Conservation (phyloP, 495 filamentous ascomycete genomes). For the Penicillium crystallinum region DNA sequence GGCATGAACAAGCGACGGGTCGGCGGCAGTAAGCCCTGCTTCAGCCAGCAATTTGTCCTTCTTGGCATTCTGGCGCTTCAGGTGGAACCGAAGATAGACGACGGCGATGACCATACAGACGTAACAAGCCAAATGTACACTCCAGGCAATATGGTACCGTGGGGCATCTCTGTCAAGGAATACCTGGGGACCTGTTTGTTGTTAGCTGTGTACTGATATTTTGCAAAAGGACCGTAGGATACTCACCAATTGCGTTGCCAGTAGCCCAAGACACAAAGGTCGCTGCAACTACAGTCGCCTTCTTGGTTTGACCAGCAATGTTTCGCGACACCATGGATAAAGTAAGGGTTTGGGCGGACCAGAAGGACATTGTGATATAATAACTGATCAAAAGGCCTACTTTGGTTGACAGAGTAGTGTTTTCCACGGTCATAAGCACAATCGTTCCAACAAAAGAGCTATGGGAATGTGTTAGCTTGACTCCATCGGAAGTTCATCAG, state of each 20-base stretch:
- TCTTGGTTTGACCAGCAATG: conserved; percentile 68
- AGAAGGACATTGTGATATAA: conserved; percentile 54
- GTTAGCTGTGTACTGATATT: not conserved
- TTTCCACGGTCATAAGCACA: conserved; percentile 58
- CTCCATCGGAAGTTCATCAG: not conserved
- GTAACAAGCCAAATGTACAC: conserved; percentile 40
- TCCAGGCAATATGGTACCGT: conserved; percentile 38
- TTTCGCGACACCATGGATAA: conserved; percentile 58
- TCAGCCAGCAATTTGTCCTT: conserved; percentile 34
- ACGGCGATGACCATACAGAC: conserved; percentile 32
- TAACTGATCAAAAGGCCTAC: conserved; percentile 57
- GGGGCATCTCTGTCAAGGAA: conserved; percentile 37
- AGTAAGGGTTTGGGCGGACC: conserved; percentile 53
- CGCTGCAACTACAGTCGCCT: conserved; percentile 45
- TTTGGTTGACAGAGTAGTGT: conserved; percentile 40
- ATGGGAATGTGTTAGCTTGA: not conserved
- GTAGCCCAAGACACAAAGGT: conserved; percentile 42
- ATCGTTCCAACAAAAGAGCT: conserved; percentile 55
- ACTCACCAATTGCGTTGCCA: conserved; percentile 39
- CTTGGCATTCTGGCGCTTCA: conserved; percentile 33
- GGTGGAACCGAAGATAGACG: conserved; percentile 34
- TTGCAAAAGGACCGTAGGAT: not conserved
- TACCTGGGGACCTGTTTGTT: conserved; percentile 38
- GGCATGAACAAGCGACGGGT: conserved; percentile 31
- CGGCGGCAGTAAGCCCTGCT: conserved; percentile 22